Percentiles rank a stretch among this genome's conserved stretches.
Conservation (phyloP, 495 filamentous ascomycete genomes). For the Penicillium pancosmium region DNA sequence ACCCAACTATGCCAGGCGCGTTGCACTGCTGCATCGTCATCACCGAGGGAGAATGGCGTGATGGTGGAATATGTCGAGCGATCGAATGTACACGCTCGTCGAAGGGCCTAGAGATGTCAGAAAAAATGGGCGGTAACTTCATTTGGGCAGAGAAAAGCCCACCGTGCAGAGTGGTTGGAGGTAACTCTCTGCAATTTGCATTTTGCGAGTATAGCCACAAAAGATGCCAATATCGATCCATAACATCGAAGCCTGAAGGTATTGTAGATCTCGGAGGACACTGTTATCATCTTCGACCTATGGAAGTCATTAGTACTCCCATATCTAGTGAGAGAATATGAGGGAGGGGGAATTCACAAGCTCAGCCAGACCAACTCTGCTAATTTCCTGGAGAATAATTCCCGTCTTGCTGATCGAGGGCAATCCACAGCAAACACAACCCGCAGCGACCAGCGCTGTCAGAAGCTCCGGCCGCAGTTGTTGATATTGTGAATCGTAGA, state of each 20-base stretch:
- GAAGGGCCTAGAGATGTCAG: constrained; percentile 20
- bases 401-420: constrained; percentile 60
- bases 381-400: constrained; percentile 59
- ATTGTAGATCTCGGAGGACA: constrained; percentile 53
- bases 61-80: constrained; percentile 47
- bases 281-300: constrained; percentile 60
- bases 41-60: constrained; percentile 39
- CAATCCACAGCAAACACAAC: constrained; percentile 55
- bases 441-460: constrained; percentile 53
- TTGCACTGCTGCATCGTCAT: constrained; percentile 45
- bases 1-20: constrained; percentile 58
- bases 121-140: not conserved
- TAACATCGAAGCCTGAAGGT: constrained; percentile 56
- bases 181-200: constrained; percentile 65
- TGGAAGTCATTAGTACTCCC: not conserved
- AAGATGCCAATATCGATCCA: constrained; percentile 61
- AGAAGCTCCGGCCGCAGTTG: constrained; percentile 55
- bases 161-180: constrained; percentile 51
- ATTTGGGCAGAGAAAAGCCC: not conserved
- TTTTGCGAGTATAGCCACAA: constrained; percentile 63
- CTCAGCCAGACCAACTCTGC: constrained; percentile 45
- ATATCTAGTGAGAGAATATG: too few relatives aligned
- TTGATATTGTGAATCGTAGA: constrained; percentile 48
- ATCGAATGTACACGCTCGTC: constrained; percentile 36
- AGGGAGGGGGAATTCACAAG: constrained; percentile 24